phyloP scores from a whole-genome alignment of 192 early-diverging fungal species.

The Podila epigama region DNA sequence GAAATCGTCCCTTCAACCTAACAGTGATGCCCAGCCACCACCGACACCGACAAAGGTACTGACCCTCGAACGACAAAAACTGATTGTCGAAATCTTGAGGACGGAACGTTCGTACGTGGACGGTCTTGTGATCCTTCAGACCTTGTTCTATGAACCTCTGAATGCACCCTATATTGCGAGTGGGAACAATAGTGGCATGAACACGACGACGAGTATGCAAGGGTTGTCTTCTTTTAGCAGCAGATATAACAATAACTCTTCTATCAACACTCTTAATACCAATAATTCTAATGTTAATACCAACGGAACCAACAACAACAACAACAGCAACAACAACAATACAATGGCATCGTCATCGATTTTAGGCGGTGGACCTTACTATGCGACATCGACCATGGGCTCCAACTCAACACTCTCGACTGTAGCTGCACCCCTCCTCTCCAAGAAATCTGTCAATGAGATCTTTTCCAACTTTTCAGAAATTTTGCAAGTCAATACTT shows the following conservation, averaged over 20 bases:
- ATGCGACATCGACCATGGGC: slow-evolving; percentile 31
- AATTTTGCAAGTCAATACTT: slow-evolving; percentile 64
- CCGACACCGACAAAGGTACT: slow-evolving; percentile 22
- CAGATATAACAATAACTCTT: too few relatives aligned
- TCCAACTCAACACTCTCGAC: slow-evolving; percentile 39
- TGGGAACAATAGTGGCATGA: slow-evolving; percentile 22
- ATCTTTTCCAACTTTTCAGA: slow-evolving; percentile 75
- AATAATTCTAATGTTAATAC: background rate
- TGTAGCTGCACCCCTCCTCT: slow-evolving; percentile 70
- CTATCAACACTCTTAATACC: background rate
- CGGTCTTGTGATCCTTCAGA: slow-evolving; percentile 70
- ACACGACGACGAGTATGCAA: slow-evolving; percentile 14
- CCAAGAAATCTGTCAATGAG: slow-evolving; percentile 65
- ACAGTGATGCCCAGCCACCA: too few relatives aligned
- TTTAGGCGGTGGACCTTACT: slow-evolving; percentile 16
- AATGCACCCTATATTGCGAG: slow-evolving; percentile 15
- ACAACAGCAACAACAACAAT: slow-evolving; percentile 12
- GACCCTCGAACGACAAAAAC: slow-evolving; percentile 61
- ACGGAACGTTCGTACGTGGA: slow-evolving; percentile 91
- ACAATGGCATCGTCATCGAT: background rate
- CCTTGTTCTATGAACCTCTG: slow-evolving; percentile 35
- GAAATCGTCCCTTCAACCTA: slow-evolving; percentile 35
- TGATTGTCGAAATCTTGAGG: slow-evolving; percentile 80
- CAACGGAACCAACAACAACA: background rate
- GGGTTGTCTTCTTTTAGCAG: too few relatives aligned